Evolutionary conservation across 768 basidiomycete genomes (phyloP), one percentile per base, ranked within the genome.

Genomic region (Xerocomellus chrysenteron): DNA sequence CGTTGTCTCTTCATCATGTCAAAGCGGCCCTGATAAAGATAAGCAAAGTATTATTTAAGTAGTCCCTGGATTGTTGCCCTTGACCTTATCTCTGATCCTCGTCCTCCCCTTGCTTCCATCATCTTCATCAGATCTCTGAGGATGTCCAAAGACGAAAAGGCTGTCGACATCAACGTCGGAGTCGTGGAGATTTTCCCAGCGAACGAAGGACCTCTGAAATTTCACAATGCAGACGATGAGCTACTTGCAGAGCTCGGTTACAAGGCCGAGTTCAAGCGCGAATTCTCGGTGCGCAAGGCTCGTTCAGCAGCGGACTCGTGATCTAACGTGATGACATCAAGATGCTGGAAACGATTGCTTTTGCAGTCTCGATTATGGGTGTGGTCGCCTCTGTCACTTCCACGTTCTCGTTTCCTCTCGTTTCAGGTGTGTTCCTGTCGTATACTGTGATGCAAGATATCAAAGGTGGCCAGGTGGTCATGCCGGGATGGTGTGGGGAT

Each of bases 401-500:
- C 4, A 87, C 85, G 3, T 72, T 85, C 39, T 80, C 79, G 1
- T 90, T 90, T 68, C 82, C 81, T 1, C 76, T 90, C 7, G 70
- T 80, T 5, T 82, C 82, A 54, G 84, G 85, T 84, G 53, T n/a
- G 78, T 64, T 16, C 13, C 32, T 45, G 28, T 39, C 21, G 12
- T 32, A 53, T 26, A 28, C 28, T 37, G 19, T 35, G 21, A n/a
- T 43, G 12, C 17, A 4, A 46, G 35, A 50, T 52, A 40, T 19
- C 33, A 49, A 52, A 28, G 44, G 32, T 1, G 8, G 12, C 1
- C 49, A 84, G 88, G 88, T 52, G 88, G 88, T 3, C 87, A 90
- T 70, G 86, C 87, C 24, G 88, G 88, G 16, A 83, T 90, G 79
- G 80, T 88, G 19, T 89, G 84, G 74, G 88, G 87, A 37, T 90